Conservation (phyloP, 495 filamentous ascomycete species). For the Hypoxylon rickii region DNA sequence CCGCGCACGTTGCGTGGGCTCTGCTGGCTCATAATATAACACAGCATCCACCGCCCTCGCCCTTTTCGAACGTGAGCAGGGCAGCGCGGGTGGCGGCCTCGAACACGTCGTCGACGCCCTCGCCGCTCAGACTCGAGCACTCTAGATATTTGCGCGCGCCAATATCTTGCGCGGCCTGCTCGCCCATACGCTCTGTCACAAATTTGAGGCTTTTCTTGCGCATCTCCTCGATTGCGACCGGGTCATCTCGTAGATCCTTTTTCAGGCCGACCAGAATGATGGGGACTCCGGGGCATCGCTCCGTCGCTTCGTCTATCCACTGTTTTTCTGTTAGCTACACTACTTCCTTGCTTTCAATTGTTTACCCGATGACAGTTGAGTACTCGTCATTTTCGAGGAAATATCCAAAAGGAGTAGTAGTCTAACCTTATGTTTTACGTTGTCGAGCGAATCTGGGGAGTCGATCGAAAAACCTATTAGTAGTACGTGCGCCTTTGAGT, state of each 20-base stretch:
- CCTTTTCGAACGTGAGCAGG: constrained; percentile 87
- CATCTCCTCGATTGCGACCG: constrained; percentile 94
- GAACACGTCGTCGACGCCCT: constrained; percentile 98
- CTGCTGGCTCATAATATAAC: constrained; percentile 77
- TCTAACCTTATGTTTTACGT: constrained; percentile 94
- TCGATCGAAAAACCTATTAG: constrained; percentile 96
- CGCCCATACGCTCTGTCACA: constrained; percentile 77
- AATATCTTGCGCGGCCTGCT: constrained; percentile 78
- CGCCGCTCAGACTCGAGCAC: constrained; percentile 94
- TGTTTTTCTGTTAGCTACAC: constrained; percentile 41
- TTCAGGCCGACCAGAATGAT: constrained; percentile 97
- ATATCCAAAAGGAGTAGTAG: not conserved
- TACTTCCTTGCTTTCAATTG: no score
- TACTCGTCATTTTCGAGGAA: not conserved
- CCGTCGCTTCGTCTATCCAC: constrained; percentile 97
- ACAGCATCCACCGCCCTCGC: constrained; percentile 82
- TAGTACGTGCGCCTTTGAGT: constrained; percentile 96
- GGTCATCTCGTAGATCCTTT: constrained; percentile 96
- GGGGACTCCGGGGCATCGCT: constrained; percentile 89
- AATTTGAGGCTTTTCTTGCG: constrained; percentile 90
- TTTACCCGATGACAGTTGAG: no score
- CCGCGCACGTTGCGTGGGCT: no score
- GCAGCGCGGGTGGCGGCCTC: constrained; percentile 97
- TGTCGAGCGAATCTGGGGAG: constrained; percentile 94
- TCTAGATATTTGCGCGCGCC: constrained; percentile 96